A percentile compares a stretch with the other conserved stretches of the same genome.
Conservation (phyloP, 805 yeast genomes). For the Sungouiella blattae region DNA sequence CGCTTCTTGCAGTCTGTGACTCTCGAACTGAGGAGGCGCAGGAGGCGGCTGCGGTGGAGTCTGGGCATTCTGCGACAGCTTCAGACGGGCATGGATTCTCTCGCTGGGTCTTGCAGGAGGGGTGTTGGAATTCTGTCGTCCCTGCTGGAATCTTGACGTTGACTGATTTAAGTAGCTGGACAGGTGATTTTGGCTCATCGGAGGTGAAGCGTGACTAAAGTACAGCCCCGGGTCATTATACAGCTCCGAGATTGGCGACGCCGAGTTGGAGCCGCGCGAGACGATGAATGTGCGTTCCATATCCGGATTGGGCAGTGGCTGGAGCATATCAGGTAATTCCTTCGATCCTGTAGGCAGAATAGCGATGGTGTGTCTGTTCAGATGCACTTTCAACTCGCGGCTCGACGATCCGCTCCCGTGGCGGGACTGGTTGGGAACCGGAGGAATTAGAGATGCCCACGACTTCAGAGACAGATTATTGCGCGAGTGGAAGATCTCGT, state of each 20-base stretch:
- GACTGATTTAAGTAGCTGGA: no score
- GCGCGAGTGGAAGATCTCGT: constrained; percentile 9
- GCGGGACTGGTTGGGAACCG: constrained; percentile 15
- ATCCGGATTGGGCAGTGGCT: constrained; percentile 10
- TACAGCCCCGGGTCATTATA: no score
- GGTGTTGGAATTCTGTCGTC: no score
- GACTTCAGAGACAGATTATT: constrained; percentile 11
- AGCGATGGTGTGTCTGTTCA: constrained; percentile 16
- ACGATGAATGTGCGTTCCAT: constrained; percentile 9
- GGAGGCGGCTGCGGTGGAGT: not conserved
- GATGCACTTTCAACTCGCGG: not conserved
- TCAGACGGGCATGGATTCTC: no score
- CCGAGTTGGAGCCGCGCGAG: no score
- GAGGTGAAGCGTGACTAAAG: no score
- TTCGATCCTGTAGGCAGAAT: constrained; percentile 9
- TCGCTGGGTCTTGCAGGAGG: no score
- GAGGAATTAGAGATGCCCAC: constrained; percentile 36
- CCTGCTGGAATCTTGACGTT: no score
- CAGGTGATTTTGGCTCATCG: no score
- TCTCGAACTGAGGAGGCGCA: not conserved
- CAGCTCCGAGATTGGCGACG: no score
- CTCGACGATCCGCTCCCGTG: not conserved
- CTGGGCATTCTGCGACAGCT: no score
- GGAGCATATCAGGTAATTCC: constrained; percentile 13
- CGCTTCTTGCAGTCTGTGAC: not conserved